Percentiles rank a stretch among this genome's conserved stretches.
Conservation (phyloP, 345 rosid species). For the Eucalyptus melliodora region DNA sequence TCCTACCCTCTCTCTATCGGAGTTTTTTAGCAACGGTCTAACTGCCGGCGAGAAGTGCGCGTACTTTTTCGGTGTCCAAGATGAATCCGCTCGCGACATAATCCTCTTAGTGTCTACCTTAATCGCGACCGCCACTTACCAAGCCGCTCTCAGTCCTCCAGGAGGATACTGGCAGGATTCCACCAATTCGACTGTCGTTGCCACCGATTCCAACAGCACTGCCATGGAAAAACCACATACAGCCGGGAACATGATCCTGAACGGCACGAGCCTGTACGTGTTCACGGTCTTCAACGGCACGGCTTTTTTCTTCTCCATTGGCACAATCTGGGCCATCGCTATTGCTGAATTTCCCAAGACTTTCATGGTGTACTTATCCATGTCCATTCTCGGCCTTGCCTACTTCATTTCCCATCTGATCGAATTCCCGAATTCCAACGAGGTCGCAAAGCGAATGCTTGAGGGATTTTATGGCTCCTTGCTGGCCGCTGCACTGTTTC, state of each 20-base stretch:
- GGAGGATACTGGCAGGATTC: neutral
- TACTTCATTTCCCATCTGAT: neutral
- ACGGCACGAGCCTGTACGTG: neutral
- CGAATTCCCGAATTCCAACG: neutral
- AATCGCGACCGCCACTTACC: neutral
- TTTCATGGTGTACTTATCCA: neutral
- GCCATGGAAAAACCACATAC: neutral
- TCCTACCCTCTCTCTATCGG: neutral
- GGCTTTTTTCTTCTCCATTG: neutral
- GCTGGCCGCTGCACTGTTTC: neutral
- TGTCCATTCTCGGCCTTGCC: neutral
- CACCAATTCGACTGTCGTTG: neutral
- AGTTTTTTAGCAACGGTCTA: neutral
- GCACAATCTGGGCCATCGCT: neutral
- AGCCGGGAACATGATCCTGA: neutral
- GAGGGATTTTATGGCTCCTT: neutral
- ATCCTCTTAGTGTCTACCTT: neutral
- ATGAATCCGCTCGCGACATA: neutral
- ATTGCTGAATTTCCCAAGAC: neutral
- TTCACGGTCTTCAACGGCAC: neutral
- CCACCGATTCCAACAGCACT: neutral
- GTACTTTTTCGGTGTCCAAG: neutral
- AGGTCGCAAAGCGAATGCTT: neutral
- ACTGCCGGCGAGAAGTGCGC: neutral
- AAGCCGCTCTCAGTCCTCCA: neutral